phyloP scores from a whole-genome alignment of 495 filamentous ascomycete genomes.

The Neurospora discreta region DNA sequence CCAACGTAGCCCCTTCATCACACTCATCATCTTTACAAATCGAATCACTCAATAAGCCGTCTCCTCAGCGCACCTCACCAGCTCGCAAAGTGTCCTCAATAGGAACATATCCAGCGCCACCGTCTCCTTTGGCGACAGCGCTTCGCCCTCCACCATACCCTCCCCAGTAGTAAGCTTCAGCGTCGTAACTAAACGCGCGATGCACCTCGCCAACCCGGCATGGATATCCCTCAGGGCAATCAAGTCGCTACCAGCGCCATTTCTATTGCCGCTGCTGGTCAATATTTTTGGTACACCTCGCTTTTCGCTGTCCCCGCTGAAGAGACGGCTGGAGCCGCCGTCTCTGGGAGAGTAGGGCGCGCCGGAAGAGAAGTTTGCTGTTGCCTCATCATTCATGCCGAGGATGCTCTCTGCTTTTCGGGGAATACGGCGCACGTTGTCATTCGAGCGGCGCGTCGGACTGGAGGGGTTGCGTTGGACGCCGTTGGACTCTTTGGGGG shows the following conservation, averaged over 20 bases:
- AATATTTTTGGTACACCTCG: not conserved
- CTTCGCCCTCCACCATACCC: not conserved
- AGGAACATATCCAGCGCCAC: conserved; percentile 23
- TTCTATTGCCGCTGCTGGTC: not conserved
- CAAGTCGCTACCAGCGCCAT: not conserved
- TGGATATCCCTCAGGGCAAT: conserved; percentile 19
- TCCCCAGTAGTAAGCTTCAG: conserved; percentile 18
- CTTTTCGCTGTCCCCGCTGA: conserved; percentile 6
- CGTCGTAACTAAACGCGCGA: conserved; percentile 26
- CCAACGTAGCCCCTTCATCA: not conserved
- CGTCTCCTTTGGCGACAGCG: conserved; percentile 4
- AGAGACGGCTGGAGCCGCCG: not conserved
- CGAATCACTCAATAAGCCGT: not conserved
- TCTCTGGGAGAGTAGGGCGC: not conserved
- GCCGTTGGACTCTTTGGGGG: not conserved
- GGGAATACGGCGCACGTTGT: conserved; percentile 18
- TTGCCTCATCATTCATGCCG: conserved; percentile 17
- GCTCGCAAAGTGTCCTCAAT: conserved; percentile 31
- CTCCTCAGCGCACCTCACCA: conserved; percentile 31
- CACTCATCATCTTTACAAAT: not conserved
- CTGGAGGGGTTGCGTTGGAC: not conserved
- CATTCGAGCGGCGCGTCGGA: conserved; percentile 3
- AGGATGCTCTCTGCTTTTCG: conserved; percentile 30
- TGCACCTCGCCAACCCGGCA: conserved; percentile 26
- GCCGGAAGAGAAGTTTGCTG: not conserved